These are phyloP conservation scores for Drechslerella stenobrocha DNA, from an alignment of 2,329 filamentous ascomycete genomes.

Conservation along the genomic window DNA sequence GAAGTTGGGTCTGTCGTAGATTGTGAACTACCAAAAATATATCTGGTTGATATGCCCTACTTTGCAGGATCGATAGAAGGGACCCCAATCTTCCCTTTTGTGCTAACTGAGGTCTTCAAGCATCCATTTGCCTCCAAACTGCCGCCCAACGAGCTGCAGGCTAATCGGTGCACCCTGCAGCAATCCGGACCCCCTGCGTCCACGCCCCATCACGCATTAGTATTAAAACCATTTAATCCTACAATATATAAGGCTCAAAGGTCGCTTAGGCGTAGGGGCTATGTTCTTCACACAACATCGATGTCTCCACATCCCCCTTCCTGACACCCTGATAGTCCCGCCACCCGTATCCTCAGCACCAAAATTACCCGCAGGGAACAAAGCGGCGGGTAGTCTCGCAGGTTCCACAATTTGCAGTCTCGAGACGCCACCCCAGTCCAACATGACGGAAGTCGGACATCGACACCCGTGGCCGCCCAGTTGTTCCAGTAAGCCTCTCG, in stretches of 20 bases:
- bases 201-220: neutral
- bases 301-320: constrained; percentile 56
- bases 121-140: constrained; percentile 28
- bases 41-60: no score
- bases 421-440: no score
- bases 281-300: constrained; percentile 7
- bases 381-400: constrained; percentile 68
- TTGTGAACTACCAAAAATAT: no score
- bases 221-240: neutral
- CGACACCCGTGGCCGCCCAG: constrained; percentile 59
- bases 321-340: constrained; percentile 53
- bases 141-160: constrained; percentile 56
- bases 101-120: constrained; percentile 2
- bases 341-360: constrained; percentile 9
- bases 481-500: constrained; percentile 59
- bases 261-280: no score
- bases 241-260: no score
- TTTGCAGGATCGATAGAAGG: no score
- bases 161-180: constrained; percentile 57
- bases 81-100: constrained; percentile 2
- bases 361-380: constrained; percentile 63
- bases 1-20: no score
- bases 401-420: constrained; percentile 66
- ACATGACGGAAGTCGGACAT: constrained; percentile 66
- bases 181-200: constrained; percentile 50